Evolutionary conservation across 2,329 filamentous ascomycete genomes (phyloP).

Genomic region (Teratosphaeria viscida): DNA sequence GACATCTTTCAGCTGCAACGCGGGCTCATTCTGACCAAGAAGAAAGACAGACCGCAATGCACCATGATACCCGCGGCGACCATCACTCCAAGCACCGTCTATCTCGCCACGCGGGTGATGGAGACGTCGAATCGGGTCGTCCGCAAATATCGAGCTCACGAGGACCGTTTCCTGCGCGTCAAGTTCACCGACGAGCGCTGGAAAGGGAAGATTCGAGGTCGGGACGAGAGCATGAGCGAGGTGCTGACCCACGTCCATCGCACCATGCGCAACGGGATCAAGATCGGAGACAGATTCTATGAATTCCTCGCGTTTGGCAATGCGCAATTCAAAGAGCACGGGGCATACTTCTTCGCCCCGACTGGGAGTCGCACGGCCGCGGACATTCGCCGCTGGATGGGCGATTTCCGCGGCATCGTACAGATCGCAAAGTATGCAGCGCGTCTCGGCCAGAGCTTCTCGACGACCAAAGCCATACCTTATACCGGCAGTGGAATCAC

Average conservation of each 20-base stretch:
- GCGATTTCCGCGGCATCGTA: slow-evolving; percentile 68
- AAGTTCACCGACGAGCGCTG: slow-evolving; percentile 77
- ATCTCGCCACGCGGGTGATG: slow-evolving; percentile 64
- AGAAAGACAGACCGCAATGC: slow-evolving; percentile 46
- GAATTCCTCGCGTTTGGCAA: slow-evolving; percentile 91
- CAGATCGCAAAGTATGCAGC: slow-evolving; percentile 84
- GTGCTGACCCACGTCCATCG: slow-evolving; percentile 65
- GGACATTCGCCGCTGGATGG: slow-evolving; percentile 78
- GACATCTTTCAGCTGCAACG: slow-evolving; percentile 48
- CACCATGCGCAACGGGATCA: slow-evolving; percentile 66
- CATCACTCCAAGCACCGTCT: slow-evolving; percentile 75
- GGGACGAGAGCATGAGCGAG: slow-evolving; percentile 26
- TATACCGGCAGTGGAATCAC: slow-evolving; percentile 40
- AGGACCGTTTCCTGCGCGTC: slow-evolving; percentile 77
- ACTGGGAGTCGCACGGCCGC: slow-evolving; percentile 56
- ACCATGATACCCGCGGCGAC: slow-evolving; percentile 63
- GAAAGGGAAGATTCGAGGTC: slow-evolving; percentile 29
- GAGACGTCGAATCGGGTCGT: slow-evolving; percentile 85
- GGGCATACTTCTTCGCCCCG: slow-evolving; percentile 84
- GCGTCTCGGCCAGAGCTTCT: slow-evolving; percentile 88
- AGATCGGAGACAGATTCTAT: slow-evolving; percentile 70
- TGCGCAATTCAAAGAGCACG: slow-evolving; percentile 85
- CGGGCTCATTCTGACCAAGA: slow-evolving; percentile 26
- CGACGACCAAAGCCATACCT: slow-evolving; percentile 71
- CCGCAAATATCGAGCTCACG: slow-evolving; percentile 55